Conservation (phyloP, 331 rosid species). For the Pyrus hybrid region DNA sequence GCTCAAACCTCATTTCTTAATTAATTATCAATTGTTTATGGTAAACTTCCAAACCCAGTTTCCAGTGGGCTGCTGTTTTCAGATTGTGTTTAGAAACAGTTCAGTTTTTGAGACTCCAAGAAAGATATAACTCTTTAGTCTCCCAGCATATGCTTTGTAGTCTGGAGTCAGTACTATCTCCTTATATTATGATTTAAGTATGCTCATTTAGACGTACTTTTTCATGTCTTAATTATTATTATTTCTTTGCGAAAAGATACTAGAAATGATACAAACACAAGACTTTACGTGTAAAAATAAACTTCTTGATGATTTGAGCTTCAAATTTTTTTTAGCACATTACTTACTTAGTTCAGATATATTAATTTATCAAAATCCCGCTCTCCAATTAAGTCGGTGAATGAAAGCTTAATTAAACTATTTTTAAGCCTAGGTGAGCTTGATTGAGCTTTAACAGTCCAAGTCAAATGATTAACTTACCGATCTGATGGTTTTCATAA, state of each 20-base stretch:
- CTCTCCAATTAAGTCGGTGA: constrained; percentile 3
- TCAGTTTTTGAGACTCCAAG: constrained; percentile 20
- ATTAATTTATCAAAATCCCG: background rate
- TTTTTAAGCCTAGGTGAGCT: background rate
- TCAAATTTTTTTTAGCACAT: no score
- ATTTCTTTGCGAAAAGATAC: no score
- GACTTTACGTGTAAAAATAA: no score
- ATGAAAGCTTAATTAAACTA: background rate
- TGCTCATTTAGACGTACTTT: background rate
- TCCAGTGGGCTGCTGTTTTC: constrained; percentile 12
- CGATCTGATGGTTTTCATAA: background rate
- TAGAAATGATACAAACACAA: no score
- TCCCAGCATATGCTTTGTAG: constrained; percentile 44
- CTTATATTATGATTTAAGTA: background rate
- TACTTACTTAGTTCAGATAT: background rate
- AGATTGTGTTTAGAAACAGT: background rate
- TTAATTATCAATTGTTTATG: background rate
- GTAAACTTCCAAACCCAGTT: constrained; percentile 13
- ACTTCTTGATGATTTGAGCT: no score
- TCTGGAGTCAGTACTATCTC: background rate
- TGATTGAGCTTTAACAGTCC: background rate
- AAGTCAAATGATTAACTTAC: constrained; percentile 1
- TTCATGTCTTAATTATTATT: background rate
- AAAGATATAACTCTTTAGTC: constrained; percentile 29
- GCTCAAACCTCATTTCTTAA: constrained; percentile 12